A percentile compares a stretch with the other conserved stretches of the same genome.
These are phyloP conservation scores for Candida ortonii DNA, from an alignment of 805 yeast species.

Conservation along the genomic window DNA sequence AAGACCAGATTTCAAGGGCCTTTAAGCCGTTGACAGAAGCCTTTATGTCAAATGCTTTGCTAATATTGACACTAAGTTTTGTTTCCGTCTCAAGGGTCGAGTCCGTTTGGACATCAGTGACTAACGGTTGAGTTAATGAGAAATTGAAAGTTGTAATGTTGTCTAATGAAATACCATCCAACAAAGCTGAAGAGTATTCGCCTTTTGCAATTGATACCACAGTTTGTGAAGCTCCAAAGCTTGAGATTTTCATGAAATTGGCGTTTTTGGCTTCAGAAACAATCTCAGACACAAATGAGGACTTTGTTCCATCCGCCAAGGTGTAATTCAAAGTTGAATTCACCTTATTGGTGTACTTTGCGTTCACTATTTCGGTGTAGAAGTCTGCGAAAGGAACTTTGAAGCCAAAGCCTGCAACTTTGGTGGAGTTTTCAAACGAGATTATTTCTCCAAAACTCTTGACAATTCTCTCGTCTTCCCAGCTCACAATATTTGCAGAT, in stretches of 20 bases:
- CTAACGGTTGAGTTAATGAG: conserved; percentile 32
- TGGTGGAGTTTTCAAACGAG: conserved; percentile 28
- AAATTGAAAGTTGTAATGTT: conserved; percentile 21
- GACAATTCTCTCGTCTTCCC: conserved; percentile 45
- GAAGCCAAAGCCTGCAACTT: conserved; percentile 32
- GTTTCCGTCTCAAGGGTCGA: conserved; percentile 25
- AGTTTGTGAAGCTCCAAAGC: conserved; percentile 41
- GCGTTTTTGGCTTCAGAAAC: conserved; percentile 33
- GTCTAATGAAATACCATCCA: conserved; percentile 21
- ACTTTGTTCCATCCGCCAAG: conserved; percentile 37
- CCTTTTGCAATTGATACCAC: conserved; percentile 24
- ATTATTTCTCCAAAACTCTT: conserved; percentile 39
- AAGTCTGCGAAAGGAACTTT: conserved; percentile 38
- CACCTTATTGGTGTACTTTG: conserved; percentile 34
- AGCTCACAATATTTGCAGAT: conserved; percentile 52
- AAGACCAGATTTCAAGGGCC: conserved; percentile 26
- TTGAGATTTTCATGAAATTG: conserved; percentile 38
- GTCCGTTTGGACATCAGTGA: conserved; percentile 19
- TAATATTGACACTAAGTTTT: conserved; percentile 30
- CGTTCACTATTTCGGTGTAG: conserved; percentile 38
- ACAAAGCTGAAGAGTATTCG: conserved; percentile 25
- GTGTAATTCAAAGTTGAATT: conserved; percentile 36
- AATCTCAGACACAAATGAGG: conserved; percentile 31
- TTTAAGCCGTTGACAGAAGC: conserved; percentile 21
- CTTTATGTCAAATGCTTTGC: conserved; percentile 20